phyloP scores from a whole-genome alignment of 306 rosid species.

The Fragaria iinumae region DNA sequence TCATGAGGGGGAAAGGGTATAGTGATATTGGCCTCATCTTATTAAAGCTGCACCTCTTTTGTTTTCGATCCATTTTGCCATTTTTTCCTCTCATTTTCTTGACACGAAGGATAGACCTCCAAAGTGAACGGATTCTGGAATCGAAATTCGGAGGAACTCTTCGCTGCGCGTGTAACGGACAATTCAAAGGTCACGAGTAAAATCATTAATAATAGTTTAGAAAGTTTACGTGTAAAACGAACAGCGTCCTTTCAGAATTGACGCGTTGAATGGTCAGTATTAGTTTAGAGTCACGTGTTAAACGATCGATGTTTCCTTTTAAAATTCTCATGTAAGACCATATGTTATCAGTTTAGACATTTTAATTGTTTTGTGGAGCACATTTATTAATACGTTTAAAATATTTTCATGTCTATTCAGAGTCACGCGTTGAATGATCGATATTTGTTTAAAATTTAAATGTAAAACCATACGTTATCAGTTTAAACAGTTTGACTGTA shows the following conservation, averaged over 20 bases:
- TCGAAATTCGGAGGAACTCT: background rate
- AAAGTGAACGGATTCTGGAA: background rate
- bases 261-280: rapidly evolving
- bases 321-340: background rate
- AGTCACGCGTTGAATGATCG: no score
- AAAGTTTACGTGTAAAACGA: background rate
- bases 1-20: background rate
- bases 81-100: background rate
- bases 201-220: rapidly evolving
- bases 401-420: background rate
- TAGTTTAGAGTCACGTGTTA: background rate
- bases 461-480: no score
- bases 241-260: rapidly evolving
- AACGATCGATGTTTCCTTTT: background rate
- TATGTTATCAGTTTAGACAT: background rate
- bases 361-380: background rate
- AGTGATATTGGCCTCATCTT: background rate
- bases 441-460: no score
- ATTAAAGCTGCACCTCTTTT: background rate
- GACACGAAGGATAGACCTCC: background rate
- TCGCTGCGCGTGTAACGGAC: no score
- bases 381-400: background rate
- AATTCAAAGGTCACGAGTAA: background rate
- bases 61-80: background rate
- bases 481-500: background rate